phyloP scores from a whole-genome alignment of 2,329 filamentous ascomycete species.

The Trematosphaeria pertusa region DNA sequence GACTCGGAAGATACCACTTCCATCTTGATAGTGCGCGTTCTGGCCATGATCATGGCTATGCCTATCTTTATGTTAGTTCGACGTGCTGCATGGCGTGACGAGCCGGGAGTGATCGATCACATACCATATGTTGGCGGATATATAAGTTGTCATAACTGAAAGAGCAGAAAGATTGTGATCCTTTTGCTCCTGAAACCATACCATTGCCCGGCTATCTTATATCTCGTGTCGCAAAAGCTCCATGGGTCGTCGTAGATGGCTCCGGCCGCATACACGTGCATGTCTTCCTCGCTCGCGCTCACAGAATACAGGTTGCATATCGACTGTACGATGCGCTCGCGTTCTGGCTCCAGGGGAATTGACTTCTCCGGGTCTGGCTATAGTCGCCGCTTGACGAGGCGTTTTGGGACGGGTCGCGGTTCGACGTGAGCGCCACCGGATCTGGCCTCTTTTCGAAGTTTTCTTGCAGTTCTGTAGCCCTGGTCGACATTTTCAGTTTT shows the following conservation, averaged over 20 bases:
- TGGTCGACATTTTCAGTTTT: no score
- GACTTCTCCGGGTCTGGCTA: constrained; percentile 32
- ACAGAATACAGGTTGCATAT: constrained; percentile 57
- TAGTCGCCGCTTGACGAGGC: constrained; percentile 38
- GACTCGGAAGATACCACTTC: constrained; percentile 50
- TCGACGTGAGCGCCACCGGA: constrained; percentile 38
- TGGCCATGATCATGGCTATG: constrained; percentile 53
- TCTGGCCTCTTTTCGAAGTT: constrained; percentile 30
- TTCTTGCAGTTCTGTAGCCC: constrained; percentile 13
- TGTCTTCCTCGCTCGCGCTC: constrained; percentile 56
- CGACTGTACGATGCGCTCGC: constrained; percentile 51
- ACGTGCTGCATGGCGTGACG: no score
- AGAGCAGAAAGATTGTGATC: no score
- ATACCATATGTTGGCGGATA: no score
- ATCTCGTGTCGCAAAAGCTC: constrained; percentile 58
- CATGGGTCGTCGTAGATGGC: constrained; percentile 58
- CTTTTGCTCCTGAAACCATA: no score
- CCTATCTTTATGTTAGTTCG: constrained; percentile 24
- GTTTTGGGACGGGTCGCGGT: constrained; percentile 34
- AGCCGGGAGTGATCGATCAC: no score
- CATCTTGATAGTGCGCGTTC: constrained; percentile 50
- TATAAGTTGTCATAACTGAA: no score
- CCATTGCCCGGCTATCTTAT: constrained; percentile 61
- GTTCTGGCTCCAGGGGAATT: constrained; percentile 23
- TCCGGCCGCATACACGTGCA: constrained; percentile 57